Base-by-base conservation (phyloP, 805 yeast species). In the Zygosaccharomyces rouxii region DNA sequence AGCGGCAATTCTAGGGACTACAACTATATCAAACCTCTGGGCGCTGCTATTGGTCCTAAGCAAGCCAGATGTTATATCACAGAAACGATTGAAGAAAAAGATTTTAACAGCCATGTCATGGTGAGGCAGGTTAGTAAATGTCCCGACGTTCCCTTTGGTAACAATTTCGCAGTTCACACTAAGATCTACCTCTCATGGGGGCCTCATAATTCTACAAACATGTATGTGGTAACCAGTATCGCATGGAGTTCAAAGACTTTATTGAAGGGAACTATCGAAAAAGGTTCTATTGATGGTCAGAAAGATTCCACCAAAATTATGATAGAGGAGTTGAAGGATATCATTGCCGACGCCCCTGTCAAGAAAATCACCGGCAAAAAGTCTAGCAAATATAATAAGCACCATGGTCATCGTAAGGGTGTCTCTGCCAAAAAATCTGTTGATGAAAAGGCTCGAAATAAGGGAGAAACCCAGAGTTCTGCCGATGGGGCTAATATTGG, bases 81-180 rank as follows among this genome's bases (percentile, higher is more conserved):
- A 4, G 90, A 84, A 58, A 69, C 67, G 5, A 64, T 84, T 22
- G 79, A 79, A 41, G 69, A 73, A 30, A 66, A 59, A 50, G 81
- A 83, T 56, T 66, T 76, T 14, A 68, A 74, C 7, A 68, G 68
- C 28, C 57, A 55, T 39, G 67, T 79, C 29, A 59, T 72, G 16
- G 77, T 80, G 2, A 68, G 71, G 11, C 84, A 81, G 53, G 60
- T 71, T 1, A 79, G 87, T 0, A 75, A 72, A 25, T 81, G 87
- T 0, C 90, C 89, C 0, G 89, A 84, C 64, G 87, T 84, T 9
- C 90, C 90, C 0, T 79, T 83, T 31, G 95, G 95, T 9, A 75
- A 74, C 52, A 74, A 82, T 1, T 86, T 86, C 57, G 73, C 76
- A 35, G 86, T 85, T 1, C 71, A 75, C 38, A 81, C 90, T 1